These are phyloP conservation scores for Cadophora gregata DNA, from an alignment of 2,329 filamentous ascomycete genomes.

Conservation along the genomic window DNA sequence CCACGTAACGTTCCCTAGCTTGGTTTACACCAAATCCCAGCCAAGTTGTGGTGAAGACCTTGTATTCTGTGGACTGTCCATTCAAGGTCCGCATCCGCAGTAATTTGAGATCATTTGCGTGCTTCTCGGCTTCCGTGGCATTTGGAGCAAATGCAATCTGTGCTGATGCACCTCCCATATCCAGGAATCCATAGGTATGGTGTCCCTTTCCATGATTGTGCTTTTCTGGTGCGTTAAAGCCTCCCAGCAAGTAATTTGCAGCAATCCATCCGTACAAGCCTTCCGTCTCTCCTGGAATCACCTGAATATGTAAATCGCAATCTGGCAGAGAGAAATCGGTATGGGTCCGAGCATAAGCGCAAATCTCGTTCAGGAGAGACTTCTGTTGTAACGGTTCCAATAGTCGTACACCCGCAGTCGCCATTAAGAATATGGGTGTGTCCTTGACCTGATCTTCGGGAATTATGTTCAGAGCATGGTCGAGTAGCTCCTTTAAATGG, in stretches of 20 bases:
- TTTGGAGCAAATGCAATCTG: constrained; percentile 99
- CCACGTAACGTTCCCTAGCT: constrained; percentile 84
- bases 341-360: constrained; percentile 77
- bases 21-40: constrained; percentile 96
- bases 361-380: constrained; percentile 77
- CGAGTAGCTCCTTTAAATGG: constrained; percentile 79
- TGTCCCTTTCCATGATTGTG: constrained; percentile 87
- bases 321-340: constrained; percentile 89
- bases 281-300: constrained; percentile 95
- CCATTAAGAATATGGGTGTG: constrained; percentile 93
- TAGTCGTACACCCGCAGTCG: constrained; percentile 93
- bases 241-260: constrained; percentile 91
- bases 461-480: constrained; percentile 81
- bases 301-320: constrained; percentile 86
- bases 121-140: constrained; percentile 84
- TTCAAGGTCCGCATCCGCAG: constrained; percentile 84
- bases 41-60: constrained; percentile 96
- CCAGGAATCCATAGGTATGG: constrained; percentile 94
- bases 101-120: constrained; percentile 86
- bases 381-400: constrained; percentile 76
- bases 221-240: constrained; percentile 78
- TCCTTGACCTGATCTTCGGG: constrained; percentile 77
- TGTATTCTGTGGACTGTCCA: constrained; percentile 79
- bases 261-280: constrained; percentile 97
- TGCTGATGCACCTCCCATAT: constrained; percentile 97